Percentiles rank a stretch among this genome's conserved stretches.
These are phyloP conservation scores for Lasiodiplodia hormozganensis DNA, from an alignment of 2,329 filamentous ascomycete genomes.

Conservation along the genomic window DNA sequence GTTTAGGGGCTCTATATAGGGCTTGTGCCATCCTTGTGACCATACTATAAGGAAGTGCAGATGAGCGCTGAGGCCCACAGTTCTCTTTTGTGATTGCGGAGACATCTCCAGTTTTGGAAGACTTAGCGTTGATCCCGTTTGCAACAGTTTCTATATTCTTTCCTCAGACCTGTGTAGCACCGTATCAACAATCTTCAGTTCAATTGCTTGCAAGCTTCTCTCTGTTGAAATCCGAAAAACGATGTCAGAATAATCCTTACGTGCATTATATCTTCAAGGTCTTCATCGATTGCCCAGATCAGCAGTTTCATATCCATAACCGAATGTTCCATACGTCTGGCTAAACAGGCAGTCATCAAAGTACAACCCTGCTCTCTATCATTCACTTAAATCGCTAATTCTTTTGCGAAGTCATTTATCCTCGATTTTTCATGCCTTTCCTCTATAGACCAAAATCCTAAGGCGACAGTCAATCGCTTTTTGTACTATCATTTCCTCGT, in stretches of 20 bases:
- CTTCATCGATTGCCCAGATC: neutral
- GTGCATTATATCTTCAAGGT: too few species aligned
- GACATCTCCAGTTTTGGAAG: neutral
- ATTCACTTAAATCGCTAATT: neutral
- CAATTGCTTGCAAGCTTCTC: neutral
- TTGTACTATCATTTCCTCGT: neutral
- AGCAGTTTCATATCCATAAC: neutral
- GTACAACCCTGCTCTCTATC: neutral
- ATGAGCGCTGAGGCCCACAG: neutral
- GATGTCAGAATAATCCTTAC: too few species aligned
- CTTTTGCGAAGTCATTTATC: neutral
- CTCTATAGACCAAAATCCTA: neutral
- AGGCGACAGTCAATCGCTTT: neutral
- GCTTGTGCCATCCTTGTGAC: neutral
- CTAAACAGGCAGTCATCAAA: neutral
- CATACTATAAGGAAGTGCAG: neutral
- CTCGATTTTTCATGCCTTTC: neutral
- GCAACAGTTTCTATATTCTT: neutral
- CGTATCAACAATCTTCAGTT: neutral
- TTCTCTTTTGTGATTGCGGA: neutral
- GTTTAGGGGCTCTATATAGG: neutral
- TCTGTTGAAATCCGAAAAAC: too few species aligned
- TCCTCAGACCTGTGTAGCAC: neutral
- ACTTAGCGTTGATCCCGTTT: neutral
- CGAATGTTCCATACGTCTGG: neutral